These are phyloP conservation scores for Mortierella claussenii DNA, from an alignment of 192 early-diverging fungal genomes.

Conservation along the genomic window DNA sequence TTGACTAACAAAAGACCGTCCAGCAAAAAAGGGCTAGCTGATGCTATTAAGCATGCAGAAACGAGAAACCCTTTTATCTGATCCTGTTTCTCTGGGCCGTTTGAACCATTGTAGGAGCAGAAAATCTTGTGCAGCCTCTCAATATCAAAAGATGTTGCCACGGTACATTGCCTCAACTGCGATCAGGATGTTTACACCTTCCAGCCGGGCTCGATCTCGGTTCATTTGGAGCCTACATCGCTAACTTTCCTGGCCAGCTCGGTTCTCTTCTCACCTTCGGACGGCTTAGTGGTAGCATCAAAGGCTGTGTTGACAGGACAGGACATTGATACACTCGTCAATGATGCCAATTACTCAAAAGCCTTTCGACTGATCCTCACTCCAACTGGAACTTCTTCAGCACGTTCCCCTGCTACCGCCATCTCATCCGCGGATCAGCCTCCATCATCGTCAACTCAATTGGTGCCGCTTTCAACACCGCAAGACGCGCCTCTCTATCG, in stretches of 20 bases:
- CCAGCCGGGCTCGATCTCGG: slow-evolving; percentile 25
- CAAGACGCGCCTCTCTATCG: slow-evolving; percentile 11
- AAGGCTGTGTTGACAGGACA: slow-evolving; percentile 15
- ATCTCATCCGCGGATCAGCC: not conserved
- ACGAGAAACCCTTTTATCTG: too few relatives aligned
- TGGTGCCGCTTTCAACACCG: not conserved
- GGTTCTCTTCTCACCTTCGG: slow-evolving; percentile 29
- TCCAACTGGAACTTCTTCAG: not conserved
- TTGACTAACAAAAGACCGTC: not conserved
- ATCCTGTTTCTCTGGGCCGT: not conserved
- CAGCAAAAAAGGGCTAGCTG: too few relatives aligned
- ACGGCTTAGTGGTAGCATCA: slow-evolving; percentile 25
- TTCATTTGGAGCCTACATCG: slow-evolving; percentile 31
- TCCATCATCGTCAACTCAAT: slow-evolving; percentile 2
- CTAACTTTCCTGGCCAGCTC: slow-evolving; percentile 31
- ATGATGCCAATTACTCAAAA: slow-evolving; percentile 27
- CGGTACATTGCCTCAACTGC: slow-evolving; percentile 36
- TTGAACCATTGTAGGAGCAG: slow-evolving; percentile 27
- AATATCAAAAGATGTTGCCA: slow-evolving; percentile 34
- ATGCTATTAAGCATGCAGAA: too few relatives aligned
- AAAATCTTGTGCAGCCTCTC: slow-evolving; percentile 49
- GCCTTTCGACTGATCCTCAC: slow-evolving; percentile 37
- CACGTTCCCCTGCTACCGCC: not conserved
- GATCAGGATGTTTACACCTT: slow-evolving; percentile 40
- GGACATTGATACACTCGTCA: slow-evolving; percentile 16